phyloP scores from a whole-genome alignment of 805 yeast genomes.

The Debaryomyces prosopidis region DNA sequence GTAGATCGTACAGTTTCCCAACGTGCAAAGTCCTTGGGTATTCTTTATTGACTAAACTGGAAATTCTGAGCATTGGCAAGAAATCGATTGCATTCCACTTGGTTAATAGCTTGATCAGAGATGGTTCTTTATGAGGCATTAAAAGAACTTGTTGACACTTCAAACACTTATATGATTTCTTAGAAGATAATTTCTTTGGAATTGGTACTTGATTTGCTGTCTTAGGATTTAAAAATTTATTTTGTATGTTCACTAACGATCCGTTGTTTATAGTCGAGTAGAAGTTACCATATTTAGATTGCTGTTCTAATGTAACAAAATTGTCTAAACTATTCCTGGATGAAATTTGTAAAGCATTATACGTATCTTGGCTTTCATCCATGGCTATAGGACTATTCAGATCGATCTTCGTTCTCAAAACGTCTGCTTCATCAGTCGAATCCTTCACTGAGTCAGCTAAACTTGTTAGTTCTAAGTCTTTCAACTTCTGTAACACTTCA shows the following conservation, averaged over 20 bases:
- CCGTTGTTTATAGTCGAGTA: neutral
- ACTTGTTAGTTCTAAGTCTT: slow-evolving; percentile 3
- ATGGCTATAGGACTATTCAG: neutral
- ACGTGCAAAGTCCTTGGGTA: slow-evolving; percentile 8
- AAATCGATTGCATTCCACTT: slow-evolving; percentile 36
- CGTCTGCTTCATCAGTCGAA: neutral
- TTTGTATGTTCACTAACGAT: neutral
- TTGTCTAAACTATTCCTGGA: neutral
- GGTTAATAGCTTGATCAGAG: slow-evolving; percentile 23
- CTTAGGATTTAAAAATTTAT: neutral
- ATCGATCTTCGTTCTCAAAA: neutral
- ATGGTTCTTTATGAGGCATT: slow-evolving; percentile 26
- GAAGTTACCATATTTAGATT: neutral
- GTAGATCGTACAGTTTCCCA: slow-evolving; percentile 17
- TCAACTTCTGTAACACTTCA: slow-evolving; percentile 5
- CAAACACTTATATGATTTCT: slow-evolving; percentile 26
- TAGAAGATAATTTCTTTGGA: slow-evolving; percentile 24
- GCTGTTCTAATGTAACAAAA: slow-evolving; percentile 3
- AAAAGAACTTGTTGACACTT: slow-evolving; percentile 27
- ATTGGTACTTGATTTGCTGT: slow-evolving; percentile 16
- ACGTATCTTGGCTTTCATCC: slow-evolving; percentile 6
- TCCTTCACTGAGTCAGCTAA: neutral
- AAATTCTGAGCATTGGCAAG: slow-evolving; percentile 27
- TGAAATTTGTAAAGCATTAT: slow-evolving; percentile 4
- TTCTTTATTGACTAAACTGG: slow-evolving; percentile 12